Evolutionary conservation across 495 filamentous ascomycete genomes (phyloP), one percentile per base, ranked within the genome.

Genomic region (Trichoderma asperelloides): DNA sequence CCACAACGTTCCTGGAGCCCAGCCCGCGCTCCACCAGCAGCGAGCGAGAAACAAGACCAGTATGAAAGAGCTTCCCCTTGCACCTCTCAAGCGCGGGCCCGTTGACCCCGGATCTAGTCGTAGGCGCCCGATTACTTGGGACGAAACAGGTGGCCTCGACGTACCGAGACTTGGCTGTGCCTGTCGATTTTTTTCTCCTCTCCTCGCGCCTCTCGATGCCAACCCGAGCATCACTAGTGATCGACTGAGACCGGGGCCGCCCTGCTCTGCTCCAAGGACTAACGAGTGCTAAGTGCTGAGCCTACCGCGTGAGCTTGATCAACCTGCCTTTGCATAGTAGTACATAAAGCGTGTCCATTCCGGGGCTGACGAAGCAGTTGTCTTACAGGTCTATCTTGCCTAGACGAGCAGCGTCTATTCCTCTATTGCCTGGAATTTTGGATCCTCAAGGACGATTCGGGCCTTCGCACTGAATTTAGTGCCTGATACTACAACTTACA

Each of bases 381-480:
- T 60, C 55, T 30, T 18, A 60, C 55, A 60, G 55, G 55, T 60
- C 55, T 60, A 60, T 60, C 55, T 60, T 60, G 55, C 55, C 55
- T 13, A 60, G 55, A 30, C 55, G 11, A 60, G 55, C 55, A 60
- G 25, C 11, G 55, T 60, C 23, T 27, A 27, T 60, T 30, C 55
- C 23, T 60, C 55, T 60, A 60, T 30, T 30, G 55, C 55, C 55
- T 60, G 55, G 55, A 60, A 60, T 12, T 28, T 60, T 60, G 55
- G 55, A 60, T 60, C 55, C 55, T 60, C 55, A 60, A 60, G 55
- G 55, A 60, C 55, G 25, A 60, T 60, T 60, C 55, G 55, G 55
- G 55, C 55, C 55, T 60, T 60, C 55, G 55, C 55, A 60, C 55
- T 60, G 55, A 60, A 60, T 60, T 60, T 60, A 60, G 55, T 60